Evolutionary conservation across 1,139 yeast species (phyloP), one percentile per base, ranked within the genome.

Genomic region (Magnusiomyces magnusii): DNA sequence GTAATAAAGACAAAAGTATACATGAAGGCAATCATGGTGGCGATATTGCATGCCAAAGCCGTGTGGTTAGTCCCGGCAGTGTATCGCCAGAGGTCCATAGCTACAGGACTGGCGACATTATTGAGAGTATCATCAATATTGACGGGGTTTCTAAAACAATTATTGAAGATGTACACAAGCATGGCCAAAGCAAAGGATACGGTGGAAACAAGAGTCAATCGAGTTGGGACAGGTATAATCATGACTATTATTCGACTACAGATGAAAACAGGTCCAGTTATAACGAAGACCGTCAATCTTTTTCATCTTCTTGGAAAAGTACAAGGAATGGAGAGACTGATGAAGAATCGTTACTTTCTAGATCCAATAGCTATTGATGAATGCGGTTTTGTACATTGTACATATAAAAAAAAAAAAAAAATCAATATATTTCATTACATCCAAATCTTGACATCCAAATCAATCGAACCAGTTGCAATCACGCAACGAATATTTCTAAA

Each of bases 101-200:
- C 47, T 69, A 67, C 57, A 66, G 73, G 50, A 66, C 87, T 2
- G 87, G 90, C 51, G 93, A 95, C 2, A 85, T 90, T 60, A 82
- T 88, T 61, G 97, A 91, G 72, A 84, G 88, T 51, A 86, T 90
- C n/a, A 83, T 90, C 44, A 87, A 86, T 59, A 88, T 87, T 27
- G 85, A 86, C 66, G 97, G 97, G 58, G 89, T 89, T 21, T 86
- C 84, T 67, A 91, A 91, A 75, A 89, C 95, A 5, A 87, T 91
- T 63, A 90, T 91, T 69, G 92, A 86, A 67, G 83, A 81, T 27
- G 55, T 21, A 3, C 24, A 24, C 36, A 27, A 24, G 13, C 21
- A 27, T 47, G 36, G 36, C 7, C 7, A 13, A 31, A 13, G 36
- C 7, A 13, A 13, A 31, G 13, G 36, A 31, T n/a, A n/a, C n/a